A percentile compares a stretch with the other conserved stretches of the same genome.
Evolutionary conservation across 495 filamentous ascomycete genomes (phyloP).

Genomic region (Trichoderma reesei): DNA sequence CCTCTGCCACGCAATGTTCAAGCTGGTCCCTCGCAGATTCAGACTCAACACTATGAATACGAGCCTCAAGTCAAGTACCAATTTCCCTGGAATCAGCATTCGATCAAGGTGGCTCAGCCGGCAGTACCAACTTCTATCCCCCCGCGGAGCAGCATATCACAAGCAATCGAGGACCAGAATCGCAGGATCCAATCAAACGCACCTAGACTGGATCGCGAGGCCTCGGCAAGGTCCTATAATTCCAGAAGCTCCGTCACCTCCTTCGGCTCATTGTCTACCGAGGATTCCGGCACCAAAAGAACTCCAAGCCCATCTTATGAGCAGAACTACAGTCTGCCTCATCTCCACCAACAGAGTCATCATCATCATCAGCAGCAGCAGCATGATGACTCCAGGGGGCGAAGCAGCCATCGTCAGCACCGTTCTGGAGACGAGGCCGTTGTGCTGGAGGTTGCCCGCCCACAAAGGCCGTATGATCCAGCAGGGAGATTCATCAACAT

Average conservation of each 20-base stretch:
- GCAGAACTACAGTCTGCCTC: neutral
- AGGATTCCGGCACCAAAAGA: neutral
- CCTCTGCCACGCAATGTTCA: no score
- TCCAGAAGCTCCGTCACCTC: slow-evolving; percentile 1
- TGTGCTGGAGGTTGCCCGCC: neutral
- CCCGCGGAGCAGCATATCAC: neutral
- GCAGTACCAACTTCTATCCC: neutral
- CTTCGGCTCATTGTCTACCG: neutral
- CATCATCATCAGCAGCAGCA: no score
- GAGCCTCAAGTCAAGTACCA: no score
- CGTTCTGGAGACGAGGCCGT: neutral
- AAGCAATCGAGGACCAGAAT: no score
- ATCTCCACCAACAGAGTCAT: neutral
- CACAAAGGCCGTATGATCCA: neutral
- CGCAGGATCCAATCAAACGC: neutral
- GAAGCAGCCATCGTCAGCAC: neutral
- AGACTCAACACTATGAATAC: no score
- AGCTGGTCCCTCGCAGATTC: no score
- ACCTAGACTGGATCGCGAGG: neutral
- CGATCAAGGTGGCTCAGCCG: neutral
- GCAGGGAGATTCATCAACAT: neutral
- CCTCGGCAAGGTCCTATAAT: neutral
- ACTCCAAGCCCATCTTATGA: slow-evolving; percentile 4
- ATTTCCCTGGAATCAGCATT: no score
- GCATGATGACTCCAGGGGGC: neutral